phyloP scores from a whole-genome alignment of 768 basidiomycete genomes.

The Pleurotus platypus region DNA sequence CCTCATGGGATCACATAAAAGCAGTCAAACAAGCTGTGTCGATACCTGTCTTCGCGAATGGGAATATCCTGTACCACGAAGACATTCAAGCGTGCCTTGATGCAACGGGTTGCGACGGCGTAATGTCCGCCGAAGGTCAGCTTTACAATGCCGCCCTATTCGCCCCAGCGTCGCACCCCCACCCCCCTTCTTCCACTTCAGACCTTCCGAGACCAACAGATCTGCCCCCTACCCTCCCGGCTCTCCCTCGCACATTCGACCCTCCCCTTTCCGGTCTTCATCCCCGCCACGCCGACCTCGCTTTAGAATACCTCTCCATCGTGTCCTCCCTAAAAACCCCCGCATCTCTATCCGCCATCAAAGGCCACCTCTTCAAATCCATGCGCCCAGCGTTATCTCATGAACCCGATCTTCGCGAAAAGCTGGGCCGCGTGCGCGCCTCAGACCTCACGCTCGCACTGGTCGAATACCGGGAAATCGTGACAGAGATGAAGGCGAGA shows the following conservation, averaged over 20 bases:
- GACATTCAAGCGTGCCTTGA: conserved; percentile 79
- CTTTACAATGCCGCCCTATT: conserved; percentile 91
- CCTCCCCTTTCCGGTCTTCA: conserved; percentile 26
- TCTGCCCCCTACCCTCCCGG: neutral
- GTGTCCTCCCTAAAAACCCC: conserved; percentile 66
- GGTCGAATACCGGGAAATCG: conserved; percentile 48
- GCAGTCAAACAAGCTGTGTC: conserved; percentile 89
- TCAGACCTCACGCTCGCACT: conserved; percentile 23
- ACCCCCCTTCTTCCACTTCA: conserved; percentile 5
- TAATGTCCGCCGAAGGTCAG: conserved; percentile 95
- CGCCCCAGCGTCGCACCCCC: conserved; percentile 22
- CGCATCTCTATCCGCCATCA: conserved; percentile 73
- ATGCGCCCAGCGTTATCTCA: conserved; percentile 70
- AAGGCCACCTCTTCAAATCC: conserved; percentile 92
- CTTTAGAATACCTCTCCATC: conserved; percentile 83
- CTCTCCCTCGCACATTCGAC: too few relatives aligned
- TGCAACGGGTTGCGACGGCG: conserved; percentile 84
- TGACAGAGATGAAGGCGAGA: conserved; percentile 53
- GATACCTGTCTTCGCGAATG: conserved; percentile 95
- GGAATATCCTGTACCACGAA: conserved; percentile 86
- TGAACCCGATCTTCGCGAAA: conserved; percentile 71
- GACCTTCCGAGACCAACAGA: neutral
- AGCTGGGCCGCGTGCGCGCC: conserved; percentile 50
- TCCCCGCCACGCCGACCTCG: conserved; percentile 60
- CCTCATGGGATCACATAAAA: conserved; percentile 86